Base-by-base conservation (phyloP, 2,329 filamentous ascomycete species). In the Dactylellina leptospora region DNA sequence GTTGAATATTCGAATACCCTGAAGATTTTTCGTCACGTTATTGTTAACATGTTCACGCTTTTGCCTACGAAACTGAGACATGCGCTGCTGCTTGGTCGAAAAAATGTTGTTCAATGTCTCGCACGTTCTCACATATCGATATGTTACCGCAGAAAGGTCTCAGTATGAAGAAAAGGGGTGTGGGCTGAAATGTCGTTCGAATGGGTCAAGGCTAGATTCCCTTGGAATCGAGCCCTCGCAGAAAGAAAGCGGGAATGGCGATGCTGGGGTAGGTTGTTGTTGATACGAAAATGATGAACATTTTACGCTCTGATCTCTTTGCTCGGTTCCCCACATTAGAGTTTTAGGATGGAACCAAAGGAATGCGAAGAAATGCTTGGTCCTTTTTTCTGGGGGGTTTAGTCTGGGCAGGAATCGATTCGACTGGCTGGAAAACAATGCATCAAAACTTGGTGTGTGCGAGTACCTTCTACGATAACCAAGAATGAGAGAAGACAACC, bases 311-410 rank as follows among this genome's bases (percentile, higher is more conserved):
- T 53, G 48, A 38, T 38, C 48, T 23, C 48, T 18, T 53, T 33
- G 59, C 59, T 62, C 48, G 59, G 59, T 55, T 63, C 59, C 59
- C 58, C 59, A 47, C 47, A 63, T 30, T 62, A 53, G 33, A 62
- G 45, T 44, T 63, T 28, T 47, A 27, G 18, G 10, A 45, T 54
- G 47, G 38, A 53, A 28, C n/a, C n/a, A n/a, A 30, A 50, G 28
- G 44, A 33, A 47, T 45, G 11, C 23, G 48, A 47, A 16, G n/a
- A 51, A 63, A 58, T 58, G 51, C 51, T 58, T 51, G 61, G 61
- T 64, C 30, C 44, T 33, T 42, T 64, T 56, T n/a, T n/a, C n/a
- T n/a, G n/a, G n/a, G 60, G 51, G 13, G 23, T 2, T 30, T 22
- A 23, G 22, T 4, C n/a, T 9, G 6, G 8, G 38, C 16, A 27